Percentiles rank a stretch among this genome's conserved stretches.
Evolutionary conservation across 257 asterid genomes (phyloP).

Genomic region (Ehretia macrophylla): DNA sequence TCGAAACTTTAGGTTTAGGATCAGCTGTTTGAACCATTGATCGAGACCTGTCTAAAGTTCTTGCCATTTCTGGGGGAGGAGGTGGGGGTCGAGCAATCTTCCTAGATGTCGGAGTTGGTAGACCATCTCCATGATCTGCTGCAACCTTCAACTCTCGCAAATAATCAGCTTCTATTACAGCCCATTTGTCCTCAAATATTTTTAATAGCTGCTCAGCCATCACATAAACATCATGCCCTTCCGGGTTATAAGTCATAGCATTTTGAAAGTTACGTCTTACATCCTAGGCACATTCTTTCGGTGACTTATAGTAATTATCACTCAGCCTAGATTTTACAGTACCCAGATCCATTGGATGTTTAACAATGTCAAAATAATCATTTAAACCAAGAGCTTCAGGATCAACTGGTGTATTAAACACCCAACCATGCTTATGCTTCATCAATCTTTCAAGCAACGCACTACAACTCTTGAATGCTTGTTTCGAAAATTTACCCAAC

Average conservation of each 20-base stretch:
- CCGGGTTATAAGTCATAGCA: slow-evolving; percentile 81
- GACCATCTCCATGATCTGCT: slow-evolving; percentile 38
- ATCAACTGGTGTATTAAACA: slow-evolving; percentile 78
- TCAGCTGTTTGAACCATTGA: slow-evolving; percentile 27
- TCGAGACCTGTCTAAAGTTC: slow-evolving; percentile 33
- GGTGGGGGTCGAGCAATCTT: slow-evolving; percentile 39
- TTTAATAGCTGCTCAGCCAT: slow-evolving; percentile 77
- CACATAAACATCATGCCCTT: slow-evolving; percentile 73
- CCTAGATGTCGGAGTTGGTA: slow-evolving; percentile 48
- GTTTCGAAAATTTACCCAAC: slow-evolving; percentile 41
- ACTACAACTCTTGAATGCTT: slow-evolving; percentile 52
- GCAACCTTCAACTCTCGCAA: slow-evolving; percentile 35
- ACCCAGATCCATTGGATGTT: slow-evolving; percentile 78
- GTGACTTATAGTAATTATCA: slow-evolving; percentile 59
- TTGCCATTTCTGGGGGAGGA: slow-evolving; percentile 32
- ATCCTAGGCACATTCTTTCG: slow-evolving; percentile 76
- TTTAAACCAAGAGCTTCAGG: slow-evolving; percentile 65
- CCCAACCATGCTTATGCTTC: slow-evolving; percentile 97
- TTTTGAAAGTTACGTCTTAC: slow-evolving; percentile 73
- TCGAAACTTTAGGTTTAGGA: slow-evolving; percentile 33
- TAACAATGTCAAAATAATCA: slow-evolving; percentile 71
- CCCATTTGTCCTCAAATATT: slow-evolving; percentile 70
- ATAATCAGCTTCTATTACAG: slow-evolving; percentile 51
- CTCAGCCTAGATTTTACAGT: slow-evolving; percentile 60
- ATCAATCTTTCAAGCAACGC: slow-evolving; percentile 63